phyloP scores from a whole-genome alignment of 495 filamentous ascomycete genomes.

The Penicillium dipodomyicola region DNA sequence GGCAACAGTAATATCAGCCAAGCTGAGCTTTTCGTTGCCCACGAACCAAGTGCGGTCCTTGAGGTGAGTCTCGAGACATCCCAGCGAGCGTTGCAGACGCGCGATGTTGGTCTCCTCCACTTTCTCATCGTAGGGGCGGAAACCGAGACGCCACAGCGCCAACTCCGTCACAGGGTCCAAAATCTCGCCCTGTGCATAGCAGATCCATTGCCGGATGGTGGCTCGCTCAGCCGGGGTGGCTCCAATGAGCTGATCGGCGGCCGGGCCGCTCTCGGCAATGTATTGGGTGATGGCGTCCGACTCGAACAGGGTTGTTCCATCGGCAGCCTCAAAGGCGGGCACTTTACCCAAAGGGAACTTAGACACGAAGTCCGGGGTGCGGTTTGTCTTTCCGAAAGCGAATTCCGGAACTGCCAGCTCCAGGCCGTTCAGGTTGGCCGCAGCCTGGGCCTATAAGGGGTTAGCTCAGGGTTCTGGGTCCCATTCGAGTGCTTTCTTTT shows the following conservation, averaged over 20 bases:
- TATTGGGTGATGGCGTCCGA: conserved; percentile 56
- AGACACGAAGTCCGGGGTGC: conserved; percentile 49
- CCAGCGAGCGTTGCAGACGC: conserved; percentile 36
- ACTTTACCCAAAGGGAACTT: conserved; percentile 64
- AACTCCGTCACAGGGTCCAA: conserved; percentile 26
- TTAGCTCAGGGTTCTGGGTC: neutral
- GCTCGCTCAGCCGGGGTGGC: conserved; percentile 46
- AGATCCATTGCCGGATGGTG: conserved; percentile 50
- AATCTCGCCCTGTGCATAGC: conserved; percentile 49
- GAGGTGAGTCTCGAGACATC: conserved; percentile 39
- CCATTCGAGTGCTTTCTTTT: conserved; percentile 8
- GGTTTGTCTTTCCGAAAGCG: conserved; percentile 46
- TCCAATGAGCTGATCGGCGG: conserved; percentile 51
- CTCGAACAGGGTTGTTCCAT: conserved; percentile 51
- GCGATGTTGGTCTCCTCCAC: conserved; percentile 28
- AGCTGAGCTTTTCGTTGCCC: conserved; percentile 44
- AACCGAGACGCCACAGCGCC: conserved; percentile 35
- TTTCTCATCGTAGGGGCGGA: conserved; percentile 34
- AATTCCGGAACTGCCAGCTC: conserved; percentile 44
- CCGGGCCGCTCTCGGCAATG: conserved; percentile 53
- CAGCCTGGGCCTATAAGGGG: conserved; percentile 43
- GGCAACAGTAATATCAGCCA: conserved; percentile 54
- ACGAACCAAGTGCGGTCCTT: conserved; percentile 47
- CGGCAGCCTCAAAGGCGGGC: conserved; percentile 54
- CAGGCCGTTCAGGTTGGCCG: conserved; percentile 53